These are phyloP conservation scores for Phytophthora pinifolia DNA, from an alignment of 352 stramenopile species.

Conservation along the genomic window DNA sequence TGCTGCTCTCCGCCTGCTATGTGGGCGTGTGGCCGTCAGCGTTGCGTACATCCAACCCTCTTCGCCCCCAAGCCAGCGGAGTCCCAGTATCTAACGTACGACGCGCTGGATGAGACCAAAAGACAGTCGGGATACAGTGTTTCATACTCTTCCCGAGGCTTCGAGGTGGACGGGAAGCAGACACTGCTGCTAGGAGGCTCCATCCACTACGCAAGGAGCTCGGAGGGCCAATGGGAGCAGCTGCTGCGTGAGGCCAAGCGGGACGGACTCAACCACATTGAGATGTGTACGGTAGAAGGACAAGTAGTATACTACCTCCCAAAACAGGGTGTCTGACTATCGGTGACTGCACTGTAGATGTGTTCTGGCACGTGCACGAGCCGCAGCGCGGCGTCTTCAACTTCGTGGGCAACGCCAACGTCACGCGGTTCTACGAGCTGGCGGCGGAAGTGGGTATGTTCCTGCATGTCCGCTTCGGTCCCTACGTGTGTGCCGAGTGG, in stretches of 20 bases:
- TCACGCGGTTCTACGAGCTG: constrained; percentile 65
- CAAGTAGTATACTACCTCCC: no score
- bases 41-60: constrained; percentile 42
- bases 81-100: constrained; percentile 55
- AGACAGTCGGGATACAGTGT: constrained; percentile 51
- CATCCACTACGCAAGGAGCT: constrained; percentile 67
- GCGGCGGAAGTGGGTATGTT: constrained; percentile 59
- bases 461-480: constrained; percentile 66
- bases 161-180: constrained; percentile 54
- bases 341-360: constrained; percentile 37
- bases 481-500: constrained; percentile 73
- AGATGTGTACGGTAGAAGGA: constrained; percentile 52
- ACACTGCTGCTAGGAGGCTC: constrained; percentile 68
- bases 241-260: constrained; percentile 62
- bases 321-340: background rate
- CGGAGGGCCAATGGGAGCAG: constrained; percentile 51
- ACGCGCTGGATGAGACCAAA: constrained; percentile 44
- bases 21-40: constrained; percentile 43
- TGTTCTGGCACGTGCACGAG: constrained; percentile 78
- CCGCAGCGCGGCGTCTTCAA: constrained; percentile 53
- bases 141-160: constrained; percentile 47
- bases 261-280: constrained; percentile 74
- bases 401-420: constrained; percentile 46
- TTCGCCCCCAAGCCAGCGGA: constrained; percentile 8
- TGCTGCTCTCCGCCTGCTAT: constrained; percentile 56